These are phyloP conservation scores for Ananas comosus DNA, from an alignment of 176 grass and related monocot species.

Conservation along the genomic window DNA sequence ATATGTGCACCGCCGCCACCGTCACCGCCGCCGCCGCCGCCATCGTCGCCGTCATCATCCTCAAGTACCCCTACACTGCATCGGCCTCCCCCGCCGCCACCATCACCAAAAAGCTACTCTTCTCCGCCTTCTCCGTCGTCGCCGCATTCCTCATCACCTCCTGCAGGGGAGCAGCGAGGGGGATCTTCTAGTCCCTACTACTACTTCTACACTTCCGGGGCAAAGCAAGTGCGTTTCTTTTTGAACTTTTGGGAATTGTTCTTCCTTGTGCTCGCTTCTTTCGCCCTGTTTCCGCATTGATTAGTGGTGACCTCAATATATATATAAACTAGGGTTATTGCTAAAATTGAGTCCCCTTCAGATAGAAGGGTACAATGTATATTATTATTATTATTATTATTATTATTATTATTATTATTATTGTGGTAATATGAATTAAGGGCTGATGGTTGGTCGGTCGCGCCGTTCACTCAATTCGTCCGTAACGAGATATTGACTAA, in stretches of 20 bases:
- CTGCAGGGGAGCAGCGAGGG: constrained; percentile 3
- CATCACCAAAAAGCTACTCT: constrained; percentile 27
- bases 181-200: constrained; percentile 34
- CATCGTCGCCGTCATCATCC: constrained; percentile 25
- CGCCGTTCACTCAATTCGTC: no score
- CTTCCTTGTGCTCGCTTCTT: constrained; percentile 12
- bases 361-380: no score
- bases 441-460: no score
- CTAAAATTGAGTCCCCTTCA: no score
- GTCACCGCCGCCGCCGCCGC: constrained; percentile 6
- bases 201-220: constrained; percentile 60
- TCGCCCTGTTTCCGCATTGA: constrained; percentile 1
- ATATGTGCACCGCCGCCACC: constrained; percentile 35
- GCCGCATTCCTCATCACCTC: constrained; percentile 19
- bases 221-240: constrained; percentile 12
- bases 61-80: constrained; percentile 13
- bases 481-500: no score
- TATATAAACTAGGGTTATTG: not conserved
- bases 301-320: not conserved
- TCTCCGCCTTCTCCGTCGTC: constrained; percentile 38
- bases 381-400: no score
- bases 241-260: constrained; percentile 14
- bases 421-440: no score
- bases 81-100: not conserved
- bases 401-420: no score